Base-by-base conservation (phyloP, 371 early-diverging fungal genomes). In the Batrachochytrium dendrobatidis region DNA sequence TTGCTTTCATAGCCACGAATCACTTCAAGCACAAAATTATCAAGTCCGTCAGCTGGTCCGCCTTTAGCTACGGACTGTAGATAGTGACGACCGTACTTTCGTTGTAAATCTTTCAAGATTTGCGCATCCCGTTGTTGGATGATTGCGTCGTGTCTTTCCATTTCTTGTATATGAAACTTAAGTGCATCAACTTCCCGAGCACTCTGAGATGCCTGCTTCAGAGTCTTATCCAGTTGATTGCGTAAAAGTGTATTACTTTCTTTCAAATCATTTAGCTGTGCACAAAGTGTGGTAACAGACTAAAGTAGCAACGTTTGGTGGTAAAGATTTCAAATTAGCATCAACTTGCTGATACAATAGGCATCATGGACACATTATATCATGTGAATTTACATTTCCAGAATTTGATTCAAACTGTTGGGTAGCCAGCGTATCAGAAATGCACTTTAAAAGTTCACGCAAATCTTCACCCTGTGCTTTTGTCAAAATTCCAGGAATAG, bases 91-190 rank as follows among this genome's bases (percentile, higher is more conserved):
- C 49, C 49, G 24, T 12, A 48, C 24, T 48, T 48, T 8, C 29
- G 49, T 18, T 24, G 22, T 8, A 48, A 25, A 18, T 48, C 49
- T 25, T 22, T 29, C 22, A 48, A 29, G 12, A 18, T 48, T 8
- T 24, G 49, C 24, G n/a, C 6, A 18, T 48, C 49, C 12, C 49
- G 49, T 29, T 24, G 49, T 18, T 48, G 49, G 8, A 12, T 22
- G 25, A 12, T 24, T n/a, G n/a, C n/a, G n/a, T n/a, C n/a, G n/a
- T n/a, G n/a, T n/a, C n/a, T n/a, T n/a, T n/a, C n/a, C 8, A 24
- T 48, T 18, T 48, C 49, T 48, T 48, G 12, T 22, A 48, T 48
- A 22, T 48, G 49, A 29, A 48, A 48, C 49, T 29, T 22, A 48
- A 48, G 49, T 8, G 12, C 6, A 6, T 48, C 49, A 18, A 48